phyloP scores from a whole-genome alignment of 148 eudicot species.

The Vaccinium corymbosum region DNA sequence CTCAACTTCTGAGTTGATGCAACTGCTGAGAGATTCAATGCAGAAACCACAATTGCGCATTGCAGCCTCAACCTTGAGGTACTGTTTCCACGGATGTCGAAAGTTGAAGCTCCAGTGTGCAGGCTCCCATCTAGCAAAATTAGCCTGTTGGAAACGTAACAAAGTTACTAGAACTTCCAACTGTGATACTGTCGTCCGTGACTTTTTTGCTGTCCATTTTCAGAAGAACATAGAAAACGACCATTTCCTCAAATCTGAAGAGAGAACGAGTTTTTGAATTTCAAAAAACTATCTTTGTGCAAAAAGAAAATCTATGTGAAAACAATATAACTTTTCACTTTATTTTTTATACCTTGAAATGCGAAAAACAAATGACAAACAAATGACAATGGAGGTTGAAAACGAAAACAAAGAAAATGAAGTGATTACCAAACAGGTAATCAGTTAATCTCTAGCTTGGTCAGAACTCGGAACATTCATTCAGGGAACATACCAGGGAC shows the following conservation, averaged over 20 bases:
- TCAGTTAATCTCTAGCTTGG: background rate
- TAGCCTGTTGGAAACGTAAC: constrained; percentile 46
- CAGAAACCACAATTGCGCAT: constrained; percentile 67
- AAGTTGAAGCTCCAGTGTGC: constrained; percentile 69
- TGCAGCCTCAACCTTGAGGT: constrained; percentile 61
- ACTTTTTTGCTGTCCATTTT: background rate
- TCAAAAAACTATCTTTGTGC: no score
- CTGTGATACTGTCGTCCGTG: background rate
- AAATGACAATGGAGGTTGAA: background rate
- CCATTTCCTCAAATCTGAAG: background rate
- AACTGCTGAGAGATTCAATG: constrained; percentile 57
- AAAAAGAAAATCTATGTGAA: background rate
- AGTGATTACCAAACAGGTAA: background rate
- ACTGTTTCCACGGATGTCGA: constrained; percentile 78
- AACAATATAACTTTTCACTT: background rate
- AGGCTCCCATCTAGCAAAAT: constrained; percentile 89
- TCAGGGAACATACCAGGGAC: constrained; percentile 46
- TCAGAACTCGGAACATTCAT: background rate
- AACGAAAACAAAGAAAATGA: background rate
- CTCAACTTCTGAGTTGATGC: constrained; percentile 50
- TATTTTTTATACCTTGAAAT: background rate
- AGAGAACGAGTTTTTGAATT: no score
- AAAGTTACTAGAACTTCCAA: background rate
- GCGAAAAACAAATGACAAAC: background rate
- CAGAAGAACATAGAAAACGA: background rate